A percentile compares a stretch with the other conserved stretches of the same genome.
These are phyloP conservation scores for Penicillium tannophilum DNA, from an alignment of 495 filamentous ascomycete species.

Conservation along the genomic window DNA sequence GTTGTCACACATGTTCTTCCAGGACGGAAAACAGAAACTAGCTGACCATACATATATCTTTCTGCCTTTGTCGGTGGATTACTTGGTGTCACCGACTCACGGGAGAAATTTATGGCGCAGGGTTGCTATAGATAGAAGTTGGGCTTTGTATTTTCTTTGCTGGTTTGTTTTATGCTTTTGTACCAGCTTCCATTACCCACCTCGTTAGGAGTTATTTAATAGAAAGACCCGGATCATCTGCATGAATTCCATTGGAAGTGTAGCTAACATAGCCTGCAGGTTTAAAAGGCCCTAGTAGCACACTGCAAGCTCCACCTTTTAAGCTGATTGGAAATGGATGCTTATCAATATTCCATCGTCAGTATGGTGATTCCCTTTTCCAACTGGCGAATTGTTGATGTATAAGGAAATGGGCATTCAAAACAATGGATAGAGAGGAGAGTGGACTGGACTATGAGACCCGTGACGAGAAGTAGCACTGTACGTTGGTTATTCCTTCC, in stretches of 20 bases:
- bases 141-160: constrained; percentile 7
- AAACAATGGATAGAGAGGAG: no score
- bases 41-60: constrained; percentile 18
- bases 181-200: constrained; percentile 8
- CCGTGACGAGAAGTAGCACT: no score
- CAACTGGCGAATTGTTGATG: no score
- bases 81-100: constrained; percentile 4
- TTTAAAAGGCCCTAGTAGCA: background rate
- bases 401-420: no score
- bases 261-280: background rate
- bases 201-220: constrained; percentile 8
- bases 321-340: no score
- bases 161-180: constrained; percentile 1
- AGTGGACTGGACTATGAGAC: no score
- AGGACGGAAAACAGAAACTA: constrained; percentile 10
- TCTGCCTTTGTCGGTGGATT: constrained; percentile 1
- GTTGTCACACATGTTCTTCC: constrained; percentile 11
- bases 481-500: background rate
- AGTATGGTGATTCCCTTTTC: no score
- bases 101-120: constrained; percentile 7
- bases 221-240: background rate
- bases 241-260: background rate
- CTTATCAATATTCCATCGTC: no score
- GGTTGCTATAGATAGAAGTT: constrained; percentile 25
- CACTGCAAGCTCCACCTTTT: no score